phyloP scores from a whole-genome alignment of 73 alveolate genomes.

The Uronychia setigera region DNA sequence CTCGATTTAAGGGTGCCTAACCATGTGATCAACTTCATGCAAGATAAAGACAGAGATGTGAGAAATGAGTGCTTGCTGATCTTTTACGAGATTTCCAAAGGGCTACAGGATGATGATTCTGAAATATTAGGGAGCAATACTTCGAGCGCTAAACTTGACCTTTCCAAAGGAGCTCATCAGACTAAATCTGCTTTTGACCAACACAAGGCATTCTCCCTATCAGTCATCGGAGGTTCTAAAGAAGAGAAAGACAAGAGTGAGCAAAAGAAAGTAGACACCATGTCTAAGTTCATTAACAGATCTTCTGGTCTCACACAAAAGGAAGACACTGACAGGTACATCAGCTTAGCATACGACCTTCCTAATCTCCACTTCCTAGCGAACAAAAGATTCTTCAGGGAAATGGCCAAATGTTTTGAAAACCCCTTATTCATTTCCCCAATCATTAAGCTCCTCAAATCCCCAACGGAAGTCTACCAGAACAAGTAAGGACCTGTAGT shows the following conservation, averaged over 20 bases:
- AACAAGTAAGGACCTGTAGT: constrained; percentile 31
- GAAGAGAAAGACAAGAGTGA: constrained; percentile 24
- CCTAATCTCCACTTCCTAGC: constrained; percentile 63
- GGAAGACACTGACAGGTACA: constrained; percentile 50
- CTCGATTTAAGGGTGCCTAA: constrained; percentile 87
- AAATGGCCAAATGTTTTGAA: constrained; percentile 69
- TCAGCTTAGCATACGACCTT: constrained; percentile 53
- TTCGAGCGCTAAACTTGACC: constrained; percentile 31
- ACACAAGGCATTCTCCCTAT: constrained; percentile 42
- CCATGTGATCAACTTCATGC: constrained; percentile 57
- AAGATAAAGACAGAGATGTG: constrained; percentile 60
- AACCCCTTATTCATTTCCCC: constrained; percentile 68
- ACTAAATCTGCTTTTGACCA: constrained; percentile 45
- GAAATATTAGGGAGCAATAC: constrained; percentile 52
- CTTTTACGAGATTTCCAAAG: constrained; percentile 58
- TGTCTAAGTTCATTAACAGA: constrained; percentile 56
- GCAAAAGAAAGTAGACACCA: constrained; percentile 25
- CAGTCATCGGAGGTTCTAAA: constrained; percentile 7
- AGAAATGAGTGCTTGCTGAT: constrained; percentile 57
- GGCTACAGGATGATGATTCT: constrained; percentile 61
- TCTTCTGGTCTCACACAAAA: constrained; percentile 39
- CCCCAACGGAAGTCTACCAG: constrained; percentile 48
- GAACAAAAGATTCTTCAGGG: constrained; percentile 55
- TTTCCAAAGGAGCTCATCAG: constrained; percentile 29
- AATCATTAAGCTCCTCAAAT: constrained; percentile 54